Base-by-base conservation (phyloP, 2,329 filamentous ascomycete genomes). In the Apiospora saccharicola region DNA sequence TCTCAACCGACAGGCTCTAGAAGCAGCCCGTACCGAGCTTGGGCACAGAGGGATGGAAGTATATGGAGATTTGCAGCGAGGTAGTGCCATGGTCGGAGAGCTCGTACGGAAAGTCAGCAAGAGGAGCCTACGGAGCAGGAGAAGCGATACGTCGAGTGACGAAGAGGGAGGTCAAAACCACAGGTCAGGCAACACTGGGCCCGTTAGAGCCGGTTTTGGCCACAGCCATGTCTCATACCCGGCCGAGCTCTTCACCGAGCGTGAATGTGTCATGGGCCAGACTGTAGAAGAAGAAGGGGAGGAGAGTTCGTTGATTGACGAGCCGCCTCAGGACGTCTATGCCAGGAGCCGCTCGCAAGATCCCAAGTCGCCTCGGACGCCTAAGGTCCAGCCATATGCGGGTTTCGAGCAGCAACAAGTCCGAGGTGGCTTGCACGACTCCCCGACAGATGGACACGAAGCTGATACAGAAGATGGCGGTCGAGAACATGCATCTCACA, bases 261-360 rank as follows among this genome's bases (percentile, higher is more conserved):
- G 80, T 67, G 81, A 82, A 37, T 81, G 81, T 73, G 79, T 82
- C 70, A 80, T 82, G 76, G 81, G 81, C 24, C 83, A 82, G 76
- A 79, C 79, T 1, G 77, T 84, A 41, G 76, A 76, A 43, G 82
- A 85, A 71, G 81, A 82, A 71, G 77, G 73, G 41, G 80, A 79
- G 67, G 76, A 77, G 19, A 26, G 51, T 24, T 30, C 57, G 4
- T 43, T 30, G 1, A 26, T 34, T 44, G 57, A 44, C 5, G 43
- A 53, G 19, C 61, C 43, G n/a, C 34, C 43, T 10, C 43, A 51
- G 10, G 61, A 71, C 19, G 46, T 13, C 26, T 64, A 71, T 19
- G 16, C n/a, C n/a, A 16, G 30, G 34, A 72, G 49, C 30, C 49
- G 51, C 34, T 70, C 67, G 22, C 70, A n/a, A 24, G 67, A 47